A percentile compares a stretch with the other conserved stretches of the same genome.
phyloP scores from a whole-genome alignment of 2,329 filamentous ascomycete genomes.

The Stagonosporopsis vannaccii region DNA sequence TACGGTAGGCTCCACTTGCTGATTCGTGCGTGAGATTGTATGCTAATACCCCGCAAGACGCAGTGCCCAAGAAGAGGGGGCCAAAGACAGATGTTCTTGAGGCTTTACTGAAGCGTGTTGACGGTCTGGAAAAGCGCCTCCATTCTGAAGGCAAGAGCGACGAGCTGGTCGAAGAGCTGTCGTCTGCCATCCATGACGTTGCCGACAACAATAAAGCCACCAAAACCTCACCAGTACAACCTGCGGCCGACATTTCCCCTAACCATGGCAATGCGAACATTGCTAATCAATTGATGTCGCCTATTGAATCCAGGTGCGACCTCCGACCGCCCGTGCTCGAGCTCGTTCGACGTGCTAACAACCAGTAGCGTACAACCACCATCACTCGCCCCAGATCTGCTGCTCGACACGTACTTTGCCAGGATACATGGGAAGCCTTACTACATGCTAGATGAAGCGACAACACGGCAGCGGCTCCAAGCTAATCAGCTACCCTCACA shows the following conservation, averaged over 20 bases:
- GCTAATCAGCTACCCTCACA: slow-evolving; percentile 67
- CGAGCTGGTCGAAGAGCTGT: slow-evolving; percentile 38
- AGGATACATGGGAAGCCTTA: slow-evolving; percentile 84
- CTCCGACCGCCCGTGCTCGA: slow-evolving; percentile 15
- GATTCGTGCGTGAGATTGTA: slow-evolving; percentile 10
- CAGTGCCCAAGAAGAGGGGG: slow-evolving; percentile 86
- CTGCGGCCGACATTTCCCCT: slow-evolving; percentile 37
- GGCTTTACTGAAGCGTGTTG: slow-evolving; percentile 82
- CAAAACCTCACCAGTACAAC: slow-evolving; percentile 33
- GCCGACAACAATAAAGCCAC: slow-evolving; percentile 29
- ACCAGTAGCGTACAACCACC: slow-evolving; percentile 49
- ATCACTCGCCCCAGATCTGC: slow-evolving; percentile 63
- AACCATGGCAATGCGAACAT: slow-evolving; percentile 32
- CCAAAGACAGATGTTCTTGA: slow-evolving; percentile 91
- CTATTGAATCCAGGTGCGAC: slow-evolving; percentile 48
- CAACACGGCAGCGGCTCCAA: slow-evolving; percentile 74
- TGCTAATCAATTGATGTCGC: slow-evolving; percentile 46
- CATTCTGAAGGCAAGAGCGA: slow-evolving; percentile 63
- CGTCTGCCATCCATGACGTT: slow-evolving; percentile 32
- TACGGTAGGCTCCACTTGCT: slow-evolving; percentile 68
- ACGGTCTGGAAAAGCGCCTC: slow-evolving; percentile 81
- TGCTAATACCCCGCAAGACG: slow-evolving; percentile 63
- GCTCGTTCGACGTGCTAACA: slow-evolving; percentile 20
- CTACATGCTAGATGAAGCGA: slow-evolving; percentile 79
- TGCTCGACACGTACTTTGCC: slow-evolving; percentile 81